Evolutionary conservation across 2,329 filamentous ascomycete species (phyloP), one percentile per base, ranked within the genome.

Genomic region (Fusarium guadeloupense): DNA sequence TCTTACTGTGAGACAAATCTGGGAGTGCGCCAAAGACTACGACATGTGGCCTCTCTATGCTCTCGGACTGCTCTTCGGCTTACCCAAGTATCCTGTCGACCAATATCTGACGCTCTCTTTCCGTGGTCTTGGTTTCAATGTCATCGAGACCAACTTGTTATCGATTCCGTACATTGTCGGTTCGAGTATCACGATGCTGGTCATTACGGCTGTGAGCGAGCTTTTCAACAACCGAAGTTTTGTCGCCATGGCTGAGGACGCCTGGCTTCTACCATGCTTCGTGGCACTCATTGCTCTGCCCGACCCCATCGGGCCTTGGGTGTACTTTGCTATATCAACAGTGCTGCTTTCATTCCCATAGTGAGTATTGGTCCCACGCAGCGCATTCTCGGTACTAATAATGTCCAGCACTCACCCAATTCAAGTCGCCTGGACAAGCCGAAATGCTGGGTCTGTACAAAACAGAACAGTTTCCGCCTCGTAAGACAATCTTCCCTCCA

Each of bases 381-480:
- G 16, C 10, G 34, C 12, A 14, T n/a, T 6, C 4, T 14, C 5
- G 14, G 5, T 30, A 6, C 58, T 61, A 42, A 61, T 17, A 13
- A n/a, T 4, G 20, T 5, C 8, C 21, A 73, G 72, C 48, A 71
- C 72, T 6, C 82, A 87, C 66, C 83, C 85, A 0, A 82, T 87
- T n/a, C 76, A 86, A 30, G 84, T 85, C 4, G 84, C 83, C 0
- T 83, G 83, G 75, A 84, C 80, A 4, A 84, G 81, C 25, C 77
- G 84, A 43, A 87, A 87, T 63, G 80, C 83, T 0, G 83, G 84
- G 41, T 81, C 80, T 12, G 85, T 87, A 4, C 78, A 84, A 38
- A 86, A 84, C 28, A 75, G 85, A 26, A 84, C 85, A 3, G 83
- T 87, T 16, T 76, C 74, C 50, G 73, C 73, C 7, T 71, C 71